phyloP scores from a whole-genome alignment of 1,284 basidiomycete species.

The Cryptococcus amylolentus region DNA sequence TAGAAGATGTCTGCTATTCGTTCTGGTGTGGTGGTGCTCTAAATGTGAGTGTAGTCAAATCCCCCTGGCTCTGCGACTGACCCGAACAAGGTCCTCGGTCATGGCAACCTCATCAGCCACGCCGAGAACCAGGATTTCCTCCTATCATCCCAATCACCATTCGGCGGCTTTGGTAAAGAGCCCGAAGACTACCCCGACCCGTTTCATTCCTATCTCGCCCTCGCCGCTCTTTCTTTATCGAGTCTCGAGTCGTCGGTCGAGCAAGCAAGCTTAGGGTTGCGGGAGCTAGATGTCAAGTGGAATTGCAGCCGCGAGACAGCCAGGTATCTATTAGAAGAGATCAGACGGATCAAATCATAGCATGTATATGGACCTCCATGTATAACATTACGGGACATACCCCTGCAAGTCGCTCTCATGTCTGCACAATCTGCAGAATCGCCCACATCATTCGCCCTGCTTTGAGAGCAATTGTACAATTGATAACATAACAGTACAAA shows the following conservation, averaged over 20 bases:
- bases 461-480: too few relatives aligned
- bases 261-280: constrained; percentile 48
- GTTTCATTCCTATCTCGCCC: constrained; percentile 82
- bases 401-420: not conserved
- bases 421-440: too few relatives aligned
- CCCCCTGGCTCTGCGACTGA: not conserved
- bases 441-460: too few relatives aligned
- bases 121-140: constrained; percentile 61
- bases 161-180: constrained; percentile 78
- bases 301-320: constrained; percentile 66
- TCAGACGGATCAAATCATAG: constrained; percentile 9
- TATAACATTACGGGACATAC: not conserved
- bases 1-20: constrained; percentile 85
- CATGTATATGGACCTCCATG: not conserved
- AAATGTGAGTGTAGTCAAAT: constrained; percentile 53
- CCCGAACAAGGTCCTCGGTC: constrained; percentile 61
- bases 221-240: constrained; percentile 72
- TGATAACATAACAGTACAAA: not conserved
- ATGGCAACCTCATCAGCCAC: constrained; percentile 57
- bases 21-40: constrained; percentile 87
- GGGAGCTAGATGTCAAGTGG: constrained; percentile 62
- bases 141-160: constrained; percentile 70
- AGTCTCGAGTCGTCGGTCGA: constrained; percentile 44
- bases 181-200: constrained; percentile 80
- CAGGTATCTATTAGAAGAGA: constrained; percentile 57